Evolutionary conservation across 257 asterid species (phyloP).

Genomic region (Oldenlandia corymbosa): DNA sequence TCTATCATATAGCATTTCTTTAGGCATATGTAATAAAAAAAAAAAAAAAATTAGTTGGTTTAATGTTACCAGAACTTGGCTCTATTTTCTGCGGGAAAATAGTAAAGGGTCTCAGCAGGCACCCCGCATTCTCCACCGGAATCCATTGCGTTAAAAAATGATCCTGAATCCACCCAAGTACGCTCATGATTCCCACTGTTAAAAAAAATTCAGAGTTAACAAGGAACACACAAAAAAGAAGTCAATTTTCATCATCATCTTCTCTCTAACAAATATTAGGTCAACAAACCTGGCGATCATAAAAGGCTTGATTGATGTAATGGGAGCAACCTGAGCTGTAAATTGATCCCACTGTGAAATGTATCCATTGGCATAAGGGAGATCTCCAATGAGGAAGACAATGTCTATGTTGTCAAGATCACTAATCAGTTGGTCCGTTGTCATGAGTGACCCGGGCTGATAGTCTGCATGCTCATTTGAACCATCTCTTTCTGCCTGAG

Average conservation of each 20-base stretch:
- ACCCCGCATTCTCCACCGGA: slow-evolving; percentile 57
- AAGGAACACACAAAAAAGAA: too few relatives aligned
- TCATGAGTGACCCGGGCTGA: slow-evolving; percentile 79
- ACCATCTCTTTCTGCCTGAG: slow-evolving; percentile 92
- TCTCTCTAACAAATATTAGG: neutral
- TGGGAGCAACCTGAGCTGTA: slow-evolving; percentile 76
- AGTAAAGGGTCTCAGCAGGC: slow-evolving; percentile 43
- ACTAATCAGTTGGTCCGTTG: slow-evolving; percentile 71
- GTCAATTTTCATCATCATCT: slow-evolving; percentile 56
- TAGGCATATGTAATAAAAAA: too few relatives aligned
- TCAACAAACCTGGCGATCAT: slow-evolving; percentile 72
- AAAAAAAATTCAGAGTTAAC: too few relatives aligned
- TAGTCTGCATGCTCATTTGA: slow-evolving; percentile 75
- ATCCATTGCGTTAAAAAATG: slow-evolving; percentile 29
- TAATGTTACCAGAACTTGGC: slow-evolving; percentile 42
- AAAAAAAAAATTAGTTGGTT: neutral
- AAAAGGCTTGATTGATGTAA: slow-evolving; percentile 69
- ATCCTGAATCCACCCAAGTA: slow-evolving; percentile 33
- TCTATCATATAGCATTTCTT: too few relatives aligned
- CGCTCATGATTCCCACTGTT: slow-evolving; percentile 52
- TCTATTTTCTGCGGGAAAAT: slow-evolving; percentile 40
- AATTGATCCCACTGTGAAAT: slow-evolving; percentile 86
- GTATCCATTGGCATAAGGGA: slow-evolving; percentile 46
- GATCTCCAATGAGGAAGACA: slow-evolving; percentile 53
- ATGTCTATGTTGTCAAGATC: slow-evolving; percentile 52